Evolutionary conservation across 2,329 filamentous ascomycete genomes (phyloP).

Genomic region (Calonectria hawksworthii): DNA sequence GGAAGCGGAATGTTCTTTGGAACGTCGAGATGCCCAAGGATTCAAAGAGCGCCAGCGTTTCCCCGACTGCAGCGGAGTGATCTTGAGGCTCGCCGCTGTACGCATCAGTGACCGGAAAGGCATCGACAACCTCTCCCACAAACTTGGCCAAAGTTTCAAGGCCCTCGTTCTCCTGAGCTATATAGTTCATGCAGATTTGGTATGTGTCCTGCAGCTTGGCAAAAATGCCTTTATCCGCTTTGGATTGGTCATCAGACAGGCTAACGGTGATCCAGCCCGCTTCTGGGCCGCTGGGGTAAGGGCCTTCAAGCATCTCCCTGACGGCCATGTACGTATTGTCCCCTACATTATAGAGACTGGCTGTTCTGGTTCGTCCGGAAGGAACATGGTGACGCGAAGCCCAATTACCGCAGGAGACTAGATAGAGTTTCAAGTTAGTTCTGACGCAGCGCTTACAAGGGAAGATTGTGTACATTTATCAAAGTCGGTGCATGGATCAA

Average conservation of each 20-base stretch:
- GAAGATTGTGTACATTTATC: slow-evolving; percentile 62
- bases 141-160: slow-evolving; percentile 68
- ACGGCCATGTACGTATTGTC: slow-evolving; percentile 35
- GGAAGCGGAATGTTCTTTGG: slow-evolving; percentile 4
- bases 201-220: slow-evolving; percentile 75
- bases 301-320: slow-evolving; percentile 50
- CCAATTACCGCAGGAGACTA: slow-evolving; percentile 69
- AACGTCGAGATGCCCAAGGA: slow-evolving; percentile 28
- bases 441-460: slow-evolving; percentile 53
- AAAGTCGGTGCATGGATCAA: slow-evolving; percentile 80
- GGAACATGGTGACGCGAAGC: slow-evolving; percentile 74
- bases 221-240: slow-evolving; percentile 72
- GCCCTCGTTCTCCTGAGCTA: slow-evolving; percentile 67
- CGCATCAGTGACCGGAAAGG: slow-evolving; percentile 15
- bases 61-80: slow-evolving; percentile 12
- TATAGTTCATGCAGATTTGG: slow-evolving; percentile 75
- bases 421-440: not conserved
- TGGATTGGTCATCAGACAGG: slow-evolving; percentile 51
- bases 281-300: slow-evolving; percentile 69
- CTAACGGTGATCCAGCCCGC: slow-evolving; percentile 28
- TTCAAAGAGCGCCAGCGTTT: slow-evolving; percentile 30
- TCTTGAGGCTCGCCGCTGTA: not conserved
- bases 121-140: slow-evolving; percentile 53
- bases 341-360: not conserved
- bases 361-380: slow-evolving; percentile 64